Evolutionary conservation across 495 filamentous ascomycete species (phyloP), one percentile per base, ranked within the genome.

Genomic region (Hypoxylon trugodes): DNA sequence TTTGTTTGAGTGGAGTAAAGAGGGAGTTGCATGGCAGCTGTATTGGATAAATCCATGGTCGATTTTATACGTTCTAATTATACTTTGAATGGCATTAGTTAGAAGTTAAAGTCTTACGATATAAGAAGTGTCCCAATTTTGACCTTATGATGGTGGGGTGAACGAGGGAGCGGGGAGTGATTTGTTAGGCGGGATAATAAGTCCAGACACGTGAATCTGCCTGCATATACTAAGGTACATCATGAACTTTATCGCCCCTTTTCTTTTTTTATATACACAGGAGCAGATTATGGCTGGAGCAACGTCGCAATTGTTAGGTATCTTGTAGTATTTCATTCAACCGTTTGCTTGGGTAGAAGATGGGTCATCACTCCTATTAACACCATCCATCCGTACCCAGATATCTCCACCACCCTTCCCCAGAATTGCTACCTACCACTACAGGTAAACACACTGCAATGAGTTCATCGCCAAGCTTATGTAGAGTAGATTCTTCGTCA

Each of bases 181-280:
- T 26, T 58, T 21, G 24, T n/a, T 35, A 24, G 41, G 36, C 37
- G 46, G 41, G 46, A 32, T 41, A n/a, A n/a, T n/a, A 45, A 51
- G 46, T 51, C 40, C 26, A 32, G 60, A 64, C 52, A 64, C 52
- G 47, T 59, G 61, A 51, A 12, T 64, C 25, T 6, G 53, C 32
- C 26, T 15, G 32, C 38, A 38, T 15, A 21, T 12, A 21, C 36
- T 18, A 21, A 32, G 4, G 28, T 25, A 33, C 9, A 15, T 9
- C 45, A 25, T 48, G 24, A 33, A 19, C n/a, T 22, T 30, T 25
- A 8, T 35, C 1, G 3, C 1, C 12, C 10, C 5, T 2, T 2
- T 40, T 18, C 10, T 47, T 16, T 19, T 12, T 6, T 12, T 46
- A 30, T 46, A 9, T 25, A 25, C 18, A 42, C 35, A 33, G 28